Evolutionary conservation across 2,329 filamentous ascomycete genomes (phyloP).

Genomic region (Penicillium sp.): DNA sequence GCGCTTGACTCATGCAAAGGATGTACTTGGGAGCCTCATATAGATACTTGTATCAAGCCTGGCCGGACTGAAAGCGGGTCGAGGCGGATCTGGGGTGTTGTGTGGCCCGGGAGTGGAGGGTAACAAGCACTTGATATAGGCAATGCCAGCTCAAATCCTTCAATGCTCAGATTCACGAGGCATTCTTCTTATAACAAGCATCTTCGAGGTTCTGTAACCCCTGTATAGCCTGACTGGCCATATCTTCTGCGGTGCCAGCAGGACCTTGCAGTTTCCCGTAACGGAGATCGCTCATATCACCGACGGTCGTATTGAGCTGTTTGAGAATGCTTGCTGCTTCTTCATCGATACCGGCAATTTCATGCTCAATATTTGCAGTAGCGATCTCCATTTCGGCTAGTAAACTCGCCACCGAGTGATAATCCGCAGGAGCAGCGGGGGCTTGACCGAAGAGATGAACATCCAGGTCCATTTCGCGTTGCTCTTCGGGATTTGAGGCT

Average conservation of each 20-base stretch:
- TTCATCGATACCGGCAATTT: conserved; percentile 65
- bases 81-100: not conserved
- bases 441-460: conserved; percentile 61
- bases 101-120: not conserved
- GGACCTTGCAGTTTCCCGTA: conserved; percentile 68
- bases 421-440: conserved; percentile 42
- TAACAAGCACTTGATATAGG: not conserved
- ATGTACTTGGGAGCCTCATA: no score
- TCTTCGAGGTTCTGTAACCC: conserved; percentile 66
- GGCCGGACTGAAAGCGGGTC: not conserved
- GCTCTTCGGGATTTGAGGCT: conserved; percentile 34
- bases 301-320: conserved; percentile 66
- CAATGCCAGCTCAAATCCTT: not conserved
- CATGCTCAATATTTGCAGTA: conserved; percentile 63
- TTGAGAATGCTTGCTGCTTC: conserved; percentile 63
- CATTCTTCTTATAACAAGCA: conserved; percentile 53
- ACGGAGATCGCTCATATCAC: conserved; percentile 76
- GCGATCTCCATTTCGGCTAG: conserved; percentile 70
- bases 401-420: conserved; percentile 65
- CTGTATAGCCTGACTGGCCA: conserved; percentile 67
- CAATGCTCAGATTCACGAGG: conserved; percentile 6
- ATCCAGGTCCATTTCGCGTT: conserved; percentile 48
- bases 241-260: conserved; percentile 56
- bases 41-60: no score
- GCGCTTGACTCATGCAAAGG: no score